Evolutionary conservation across 495 filamentous ascomycete genomes (phyloP), one percentile per base, ranked within the genome.

Genomic region (Amorphotheca resinae): DNA sequence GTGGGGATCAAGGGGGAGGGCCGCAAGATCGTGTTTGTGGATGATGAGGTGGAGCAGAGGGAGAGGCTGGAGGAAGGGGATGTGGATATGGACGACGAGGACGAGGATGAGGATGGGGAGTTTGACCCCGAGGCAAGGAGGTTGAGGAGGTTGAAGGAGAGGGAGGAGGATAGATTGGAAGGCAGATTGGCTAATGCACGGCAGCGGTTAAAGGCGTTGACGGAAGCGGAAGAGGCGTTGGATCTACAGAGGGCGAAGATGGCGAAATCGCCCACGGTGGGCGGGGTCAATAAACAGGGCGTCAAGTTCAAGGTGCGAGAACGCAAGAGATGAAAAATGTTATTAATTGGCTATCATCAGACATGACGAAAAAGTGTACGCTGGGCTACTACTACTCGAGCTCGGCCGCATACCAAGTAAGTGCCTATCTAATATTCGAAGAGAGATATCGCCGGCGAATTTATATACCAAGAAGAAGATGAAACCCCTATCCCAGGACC

Each of bases 241-340:
- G 88, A 89, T 39, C 56, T 81, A 48, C 84, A 87, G 56, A 68
- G 79, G 31, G 79, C 69, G n/a, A 74, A 68, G 59, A 86, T 94
- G 87, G 78, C 75, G 35, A 89, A 89, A 58, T 69, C 70, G 23
- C 53, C 63, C 21, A 82, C 74, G 2, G 68, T 84, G 6, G 82
- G 82, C 32, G 86, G 87, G 8, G 67, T 80, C 41, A 91, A 84
- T 49, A 91, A 88, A 63, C 61, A 73, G 22, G 86, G 87, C 11
- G 68, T 81, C 56, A 88, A 82, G 63, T 88, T 81, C 64, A 93
- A 91, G 67, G 68, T 87, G 15, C 64, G 78, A 39, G 81, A 86
- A 66, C 69, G 87, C 52, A 94, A 93, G 70, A 72, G 75, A 55
- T 93, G n/a, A n/a, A 64, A 54, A 39, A 45, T 51, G 35, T 35